Conservation (phyloP, 2,329 filamentous ascomycete genomes). For the Hirsutella rhossiliensis region DNA sequence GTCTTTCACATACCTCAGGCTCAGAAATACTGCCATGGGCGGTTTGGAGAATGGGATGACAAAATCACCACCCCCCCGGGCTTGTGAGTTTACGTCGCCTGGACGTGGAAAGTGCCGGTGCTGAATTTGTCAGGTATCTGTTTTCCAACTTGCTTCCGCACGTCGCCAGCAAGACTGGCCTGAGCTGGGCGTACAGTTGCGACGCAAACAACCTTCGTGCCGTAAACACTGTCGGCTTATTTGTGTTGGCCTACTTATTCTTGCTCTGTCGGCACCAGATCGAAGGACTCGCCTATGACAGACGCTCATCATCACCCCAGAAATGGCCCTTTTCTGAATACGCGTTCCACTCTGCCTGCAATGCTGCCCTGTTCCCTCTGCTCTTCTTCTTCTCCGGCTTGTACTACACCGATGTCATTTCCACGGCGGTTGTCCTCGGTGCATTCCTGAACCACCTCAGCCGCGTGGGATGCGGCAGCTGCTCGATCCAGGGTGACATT, state of each 20-base stretch:
- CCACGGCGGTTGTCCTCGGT: slow-evolving; percentile 61
- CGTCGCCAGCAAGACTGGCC: slow-evolving; percentile 4
- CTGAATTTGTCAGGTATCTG: slow-evolving; percentile 26
- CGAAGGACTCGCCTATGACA: slow-evolving; percentile 27
- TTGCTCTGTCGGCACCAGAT: slow-evolving; percentile 40
- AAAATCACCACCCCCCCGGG: slow-evolving; percentile 97
- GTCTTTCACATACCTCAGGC: slow-evolving; percentile 86
- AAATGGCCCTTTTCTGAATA: slow-evolving; percentile 23
- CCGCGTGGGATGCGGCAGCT: slow-evolving; percentile 23
- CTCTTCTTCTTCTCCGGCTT: slow-evolving; percentile 93
- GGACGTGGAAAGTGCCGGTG: not conserved
- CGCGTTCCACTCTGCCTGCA: slow-evolving; percentile 54
- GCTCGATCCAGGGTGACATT: slow-evolving; percentile 27
- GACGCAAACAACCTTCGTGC: slow-evolving; percentile 27
- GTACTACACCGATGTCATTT: slow-evolving; percentile 89
- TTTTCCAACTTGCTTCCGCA: slow-evolving; percentile 23
- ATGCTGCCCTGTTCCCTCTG: slow-evolving; percentile 75
- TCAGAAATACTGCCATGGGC: slow-evolving; percentile 68
- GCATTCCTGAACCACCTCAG: slow-evolving; percentile 49
- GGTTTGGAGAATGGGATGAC: slow-evolving; percentile 75
- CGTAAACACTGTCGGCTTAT: slow-evolving; percentile 31
- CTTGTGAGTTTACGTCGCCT: slow-evolving; percentile 36
- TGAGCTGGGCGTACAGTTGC: slow-evolving; percentile 12
- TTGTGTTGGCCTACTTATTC: slow-evolving; percentile 30
- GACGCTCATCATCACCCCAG: slow-evolving; percentile 8